phyloP scores from a whole-genome alignment of 768 basidiomycete species.

The Hypholoma fasciculare region DNA sequence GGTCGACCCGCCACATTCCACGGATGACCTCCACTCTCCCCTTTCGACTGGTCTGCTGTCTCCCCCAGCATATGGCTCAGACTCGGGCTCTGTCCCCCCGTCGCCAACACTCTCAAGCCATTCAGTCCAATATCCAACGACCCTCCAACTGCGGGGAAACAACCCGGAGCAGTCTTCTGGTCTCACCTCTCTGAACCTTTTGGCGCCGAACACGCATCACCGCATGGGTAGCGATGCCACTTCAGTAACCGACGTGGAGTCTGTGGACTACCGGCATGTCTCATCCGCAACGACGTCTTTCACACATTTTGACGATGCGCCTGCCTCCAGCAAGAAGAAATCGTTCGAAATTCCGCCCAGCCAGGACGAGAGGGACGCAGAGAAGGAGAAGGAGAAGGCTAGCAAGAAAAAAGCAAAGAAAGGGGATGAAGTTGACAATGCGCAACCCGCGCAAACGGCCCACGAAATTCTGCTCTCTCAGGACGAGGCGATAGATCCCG shows the following conservation, averaged over 20 bases:
- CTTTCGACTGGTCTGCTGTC: constrained; percentile 15
- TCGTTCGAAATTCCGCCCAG: constrained; percentile 7
- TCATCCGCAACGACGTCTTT: constrained; percentile 37
- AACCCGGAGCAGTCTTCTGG: constrained; percentile 59
- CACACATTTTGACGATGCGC: constrained; percentile 30
- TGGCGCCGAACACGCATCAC: constrained; percentile 43
- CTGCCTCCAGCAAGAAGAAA: constrained; percentile 21
- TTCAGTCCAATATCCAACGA: constrained; percentile 59
- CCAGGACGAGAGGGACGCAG: constrained; percentile 4
- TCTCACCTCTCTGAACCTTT: constrained; percentile 49
- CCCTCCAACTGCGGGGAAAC: constrained; percentile 66
- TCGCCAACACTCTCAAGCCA: constrained; percentile 75
- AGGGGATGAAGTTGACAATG: constrained; percentile 21
- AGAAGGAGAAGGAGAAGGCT: constrained; percentile 18
- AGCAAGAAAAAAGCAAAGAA: constrained; percentile 26
- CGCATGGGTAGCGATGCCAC: constrained; percentile 64
- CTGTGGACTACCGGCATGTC: constrained; percentile 46
- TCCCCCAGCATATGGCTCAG: constrained; percentile 19
- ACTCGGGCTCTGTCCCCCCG: constrained; percentile 47
- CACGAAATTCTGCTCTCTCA: constrained; percentile 38
- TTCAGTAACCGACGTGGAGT: constrained; percentile 53
- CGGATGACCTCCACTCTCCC: constrained; percentile 15
- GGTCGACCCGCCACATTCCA: constrained; percentile 16
- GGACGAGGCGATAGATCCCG: constrained; percentile 49
- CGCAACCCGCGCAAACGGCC: constrained; percentile 24